Evolutionary conservation across 352 stramenopile genomes (phyloP), one percentile per base, ranked within the genome.

Genomic region (Albugo laibachii): DNA sequence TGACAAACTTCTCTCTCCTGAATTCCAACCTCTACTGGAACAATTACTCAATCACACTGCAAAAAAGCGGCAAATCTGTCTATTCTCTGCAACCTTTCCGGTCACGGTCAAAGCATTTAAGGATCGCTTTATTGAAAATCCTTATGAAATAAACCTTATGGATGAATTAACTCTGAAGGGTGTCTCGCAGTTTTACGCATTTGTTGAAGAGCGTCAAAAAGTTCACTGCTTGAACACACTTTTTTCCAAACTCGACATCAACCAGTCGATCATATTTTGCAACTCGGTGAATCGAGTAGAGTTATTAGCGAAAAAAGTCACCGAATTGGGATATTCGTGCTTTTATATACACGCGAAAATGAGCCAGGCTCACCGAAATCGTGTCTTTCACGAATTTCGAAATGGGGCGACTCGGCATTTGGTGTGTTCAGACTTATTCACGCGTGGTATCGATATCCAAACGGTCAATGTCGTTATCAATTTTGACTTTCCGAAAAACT

Each of bases 381-480:
- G 93, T 51, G 95, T 99, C 31, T 99, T 99, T 69, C 95, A 99
- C 64, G 95, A 99, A 63, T 99, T 99, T 66, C 83, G 93, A 43
- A 98, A 98, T 53, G 94, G 94, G 39, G 89, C 85, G 2, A 98
- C 94, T 37, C 79, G 95, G 37, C 93, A 98, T 63, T 71, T 99
- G 27, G 95, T 99, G 40, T 98, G 86, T 54, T 97, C 81, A 57
- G 96, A 99, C 58, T 68, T 99, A 41, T 99, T 99, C 62, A 98
- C 94, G 45, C 85, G 96, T 47, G 96, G 96, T 62, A 99, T 99
- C 49, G 95, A 99, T 62, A 98, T 99, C 63, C 93, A 98, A 69
- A 97, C 89, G 45, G 96, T 99, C 16, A 99, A 99, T 61, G 94
- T 99, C n/a, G 96, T 99, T 35, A 99, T 99, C 68, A 99, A 99